phyloP scores from a whole-genome alignment of 768 basidiomycete genomes.

The Candolleomyces aberdarensis region DNA sequence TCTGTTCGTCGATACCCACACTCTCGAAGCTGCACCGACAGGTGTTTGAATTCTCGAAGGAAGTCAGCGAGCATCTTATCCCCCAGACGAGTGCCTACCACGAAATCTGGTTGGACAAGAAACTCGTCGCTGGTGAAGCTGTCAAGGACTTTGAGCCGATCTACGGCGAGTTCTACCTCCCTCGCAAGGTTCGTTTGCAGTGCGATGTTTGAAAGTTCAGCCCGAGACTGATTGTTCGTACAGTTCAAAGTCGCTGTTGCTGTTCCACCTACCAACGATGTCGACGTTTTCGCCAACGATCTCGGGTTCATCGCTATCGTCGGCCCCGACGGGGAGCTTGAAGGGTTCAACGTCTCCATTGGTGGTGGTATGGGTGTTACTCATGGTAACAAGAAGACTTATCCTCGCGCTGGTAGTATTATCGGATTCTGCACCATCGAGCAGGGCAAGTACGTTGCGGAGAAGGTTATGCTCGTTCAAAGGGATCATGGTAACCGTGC shows the following conservation, averaged over 20 bases:
- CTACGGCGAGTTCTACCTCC: constrained; percentile 97
- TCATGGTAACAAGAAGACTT: constrained; percentile 98
- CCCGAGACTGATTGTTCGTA: not conserved
- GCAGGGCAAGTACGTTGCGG: constrained; percentile 82
- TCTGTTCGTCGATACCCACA: constrained; percentile 88
- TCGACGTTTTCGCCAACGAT: constrained; percentile 94
- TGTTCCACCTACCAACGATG: constrained; percentile 94
- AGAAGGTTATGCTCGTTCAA: constrained; percentile 92
- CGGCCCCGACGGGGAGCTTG: constrained; percentile 66
- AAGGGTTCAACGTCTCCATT: constrained; percentile 90
- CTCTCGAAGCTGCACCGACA: constrained; percentile 82
- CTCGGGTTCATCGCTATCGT: constrained; percentile 96
- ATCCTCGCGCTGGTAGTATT: constrained; percentile 83
- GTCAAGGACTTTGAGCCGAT: constrained; percentile 93
- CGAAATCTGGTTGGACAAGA: constrained; percentile 99
- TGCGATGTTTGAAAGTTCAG: not conserved
- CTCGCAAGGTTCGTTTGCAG: constrained; percentile 69
- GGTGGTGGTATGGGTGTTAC: constrained; percentile 99
- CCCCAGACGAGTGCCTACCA: constrained; percentile 94
- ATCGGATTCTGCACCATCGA: constrained; percentile 92
- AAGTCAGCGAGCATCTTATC: constrained; percentile 80
- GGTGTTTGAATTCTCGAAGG: constrained; percentile 81
- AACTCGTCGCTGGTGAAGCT: constrained; percentile 90
- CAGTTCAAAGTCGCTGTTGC: constrained; percentile 98
- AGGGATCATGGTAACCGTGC: constrained; percentile 93